These are phyloP conservation scores for Arxiozyma heterogenica DNA, from an alignment of 1,139 yeast species.

Conservation along the genomic window DNA sequence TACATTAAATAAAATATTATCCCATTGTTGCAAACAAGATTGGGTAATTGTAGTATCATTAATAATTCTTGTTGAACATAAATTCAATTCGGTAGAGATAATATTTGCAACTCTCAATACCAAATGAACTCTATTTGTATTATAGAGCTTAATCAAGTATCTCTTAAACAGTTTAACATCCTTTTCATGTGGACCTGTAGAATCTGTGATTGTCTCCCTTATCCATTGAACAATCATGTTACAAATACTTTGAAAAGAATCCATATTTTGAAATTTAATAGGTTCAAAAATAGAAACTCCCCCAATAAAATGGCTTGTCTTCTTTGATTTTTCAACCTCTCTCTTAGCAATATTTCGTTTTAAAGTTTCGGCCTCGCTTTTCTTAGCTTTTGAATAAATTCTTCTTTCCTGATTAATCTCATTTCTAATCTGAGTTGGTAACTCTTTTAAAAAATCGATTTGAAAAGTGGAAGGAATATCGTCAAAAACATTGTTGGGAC, in stretches of 20 bases:
- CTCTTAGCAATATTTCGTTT: constrained; percentile 24
- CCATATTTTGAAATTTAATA: constrained; percentile 32
- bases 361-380: constrained; percentile 13
- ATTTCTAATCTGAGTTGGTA: constrained; percentile 26
- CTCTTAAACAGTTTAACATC: constrained; percentile 40
- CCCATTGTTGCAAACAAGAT: constrained; percentile 27
- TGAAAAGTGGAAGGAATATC: constrained; percentile 12
- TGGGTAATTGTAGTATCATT: constrained; percentile 2
- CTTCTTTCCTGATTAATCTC: constrained; percentile 26
- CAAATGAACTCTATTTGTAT: constrained; percentile 18
- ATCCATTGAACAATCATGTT: constrained; percentile 43
- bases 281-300: constrained; percentile 29
- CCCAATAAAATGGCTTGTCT: constrained; percentile 17
- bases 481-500: neutral
- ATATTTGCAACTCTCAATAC: constrained; percentile 18
- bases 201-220: constrained; percentile 30
- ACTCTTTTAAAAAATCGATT: constrained; percentile 20
- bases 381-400: constrained; percentile 33
- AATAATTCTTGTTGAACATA: constrained; percentile 7
- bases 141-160: constrained; percentile 24
- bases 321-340: constrained; percentile 25
- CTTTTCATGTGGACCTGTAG: constrained; percentile 49
- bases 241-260: constrained; percentile 34
- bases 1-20: constrained; percentile 18
- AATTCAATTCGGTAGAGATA: constrained; percentile 17